Evolutionary conservation across 176 grass and related monocot genomes (phyloP).

Genomic region (Carex myosuroides): DNA sequence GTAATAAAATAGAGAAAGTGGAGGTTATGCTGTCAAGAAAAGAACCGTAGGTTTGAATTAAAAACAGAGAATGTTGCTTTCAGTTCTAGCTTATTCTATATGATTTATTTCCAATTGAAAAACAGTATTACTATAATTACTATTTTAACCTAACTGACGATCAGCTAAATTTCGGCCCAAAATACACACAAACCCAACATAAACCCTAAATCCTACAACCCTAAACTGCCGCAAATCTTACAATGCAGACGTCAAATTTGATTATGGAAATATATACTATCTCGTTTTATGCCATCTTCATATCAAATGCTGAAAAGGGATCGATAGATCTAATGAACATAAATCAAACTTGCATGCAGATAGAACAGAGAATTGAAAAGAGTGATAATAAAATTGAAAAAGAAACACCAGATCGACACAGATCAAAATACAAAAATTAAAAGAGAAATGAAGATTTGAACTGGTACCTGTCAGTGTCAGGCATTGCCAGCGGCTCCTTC

Average conservation of each 20-base stretch:
- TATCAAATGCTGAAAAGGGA: not conserved
- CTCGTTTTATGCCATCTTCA: not conserved
- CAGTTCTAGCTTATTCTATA: slow-evolving; percentile 2
- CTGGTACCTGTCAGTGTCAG: not conserved
- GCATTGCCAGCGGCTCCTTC: not conserved
- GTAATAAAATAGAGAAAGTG: not conserved
- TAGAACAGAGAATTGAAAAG: not conserved
- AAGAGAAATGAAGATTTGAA: not conserved
- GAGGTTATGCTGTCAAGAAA: not conserved
- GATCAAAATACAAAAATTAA: not conserved
- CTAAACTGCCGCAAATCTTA: not conserved
- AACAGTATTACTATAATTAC: not conserved
- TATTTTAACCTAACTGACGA: not conserved
- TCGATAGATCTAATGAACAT: not conserved
- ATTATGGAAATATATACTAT: not conserved
- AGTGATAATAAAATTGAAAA: not conserved
- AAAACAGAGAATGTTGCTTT: not conserved
- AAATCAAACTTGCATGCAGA: not conserved
- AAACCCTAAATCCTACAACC: not conserved
- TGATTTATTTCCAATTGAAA: not conserved
- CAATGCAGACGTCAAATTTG: not conserved
- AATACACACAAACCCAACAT: not conserved
- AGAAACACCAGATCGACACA: not conserved
- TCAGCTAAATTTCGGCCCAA: not conserved
- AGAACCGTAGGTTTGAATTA: not conserved